Evolutionary conservation across 352 stramenopile genomes (phyloP), one percentile per base, ranked within the genome.

Genomic region (Globisporangium orthogonon): DNA sequence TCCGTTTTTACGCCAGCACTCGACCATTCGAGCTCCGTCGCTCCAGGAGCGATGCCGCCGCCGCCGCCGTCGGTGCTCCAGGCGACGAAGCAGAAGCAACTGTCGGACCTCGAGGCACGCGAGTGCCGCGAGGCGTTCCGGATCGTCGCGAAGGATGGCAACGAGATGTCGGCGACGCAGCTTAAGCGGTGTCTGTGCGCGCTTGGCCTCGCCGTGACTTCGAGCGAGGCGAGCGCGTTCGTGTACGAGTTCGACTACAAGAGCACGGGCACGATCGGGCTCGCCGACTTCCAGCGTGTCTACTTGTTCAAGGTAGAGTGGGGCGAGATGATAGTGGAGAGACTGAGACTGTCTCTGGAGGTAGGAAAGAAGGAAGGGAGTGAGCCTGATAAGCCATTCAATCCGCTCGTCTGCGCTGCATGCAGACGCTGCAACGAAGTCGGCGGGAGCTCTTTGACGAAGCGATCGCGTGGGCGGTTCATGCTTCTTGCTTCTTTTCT

Each of bases 211-310:
- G 46, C 17, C 13, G 28, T 70, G 5, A 45, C 50, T 0, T 65
- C 62, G 23, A 50, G 35, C 2, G 71, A 80, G 40, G 66, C 63
- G 7, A 40, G 56, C 23, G 46, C 59, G 23, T 66, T 80, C 15
- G 67, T 78, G 28, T 78, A 80, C 55, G 69, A 77, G 55, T 76
- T 80, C 44, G 71, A 80, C 63, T 80, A 71, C 52, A 62, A 65
- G n/a, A 60, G 59, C 50, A 59, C 69, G 0, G 53, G 52, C 18
- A 66, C 59, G 18, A 65, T 80, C 47, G 59, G 47, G 1, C 58
- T 78, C 31, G 57, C 45, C 4, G 71, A 80, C 51, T 80, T 80
- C 52, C 63, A 77, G 23, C 67, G 68, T 23, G 68, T 80, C 45
- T 78, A 73, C 40, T 49, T 80, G 43, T 68, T 63, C 48, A 78